These are phyloP conservation scores for Bondarzewia mesenterica DNA, from an alignment of 1,284 basidiomycete genomes.

Conservation along the genomic window DNA sequence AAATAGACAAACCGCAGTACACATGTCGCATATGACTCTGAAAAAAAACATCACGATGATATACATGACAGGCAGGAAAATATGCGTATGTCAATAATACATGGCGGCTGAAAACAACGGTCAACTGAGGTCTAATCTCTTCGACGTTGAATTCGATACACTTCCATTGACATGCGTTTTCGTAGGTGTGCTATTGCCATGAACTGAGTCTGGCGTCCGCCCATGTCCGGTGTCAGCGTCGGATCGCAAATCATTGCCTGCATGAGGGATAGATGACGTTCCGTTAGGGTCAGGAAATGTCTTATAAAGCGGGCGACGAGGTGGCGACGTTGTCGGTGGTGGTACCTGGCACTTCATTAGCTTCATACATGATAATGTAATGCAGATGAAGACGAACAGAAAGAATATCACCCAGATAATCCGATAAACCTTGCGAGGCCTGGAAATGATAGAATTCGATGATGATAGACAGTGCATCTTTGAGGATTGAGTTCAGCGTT, in stretches of 20 bases:
- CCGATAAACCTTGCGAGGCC: slow-evolving; percentile 36
- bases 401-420: slow-evolving; percentile 43
- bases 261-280: not conserved
- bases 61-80: no score
- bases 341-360: slow-evolving; percentile 27
- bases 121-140: not conserved
- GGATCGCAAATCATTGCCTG: not conserved
- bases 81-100: no score
- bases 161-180: slow-evolving; percentile 18
- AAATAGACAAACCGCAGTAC: no score
- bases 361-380: not conserved
- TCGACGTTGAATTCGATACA: not conserved
- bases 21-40: no score
- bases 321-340: slow-evolving; percentile 28
- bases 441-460: slow-evolving; percentile 68
- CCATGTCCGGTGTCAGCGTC: slow-evolving; percentile 16
- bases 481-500: not conserved
- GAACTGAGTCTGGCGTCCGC: slow-evolving; percentile 50
- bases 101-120: not conserved
- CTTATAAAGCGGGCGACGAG: slow-evolving; percentile 23
- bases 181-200: slow-evolving; percentile 46
- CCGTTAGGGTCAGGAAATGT: slow-evolving; percentile 3
- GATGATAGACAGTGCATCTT: slow-evolving; percentile 58
- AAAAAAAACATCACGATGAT: not conserved
- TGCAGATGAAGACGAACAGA: not conserved